phyloP scores from a whole-genome alignment of 2,329 filamentous ascomycete species.

The Talaromyces atroroseus region DNA sequence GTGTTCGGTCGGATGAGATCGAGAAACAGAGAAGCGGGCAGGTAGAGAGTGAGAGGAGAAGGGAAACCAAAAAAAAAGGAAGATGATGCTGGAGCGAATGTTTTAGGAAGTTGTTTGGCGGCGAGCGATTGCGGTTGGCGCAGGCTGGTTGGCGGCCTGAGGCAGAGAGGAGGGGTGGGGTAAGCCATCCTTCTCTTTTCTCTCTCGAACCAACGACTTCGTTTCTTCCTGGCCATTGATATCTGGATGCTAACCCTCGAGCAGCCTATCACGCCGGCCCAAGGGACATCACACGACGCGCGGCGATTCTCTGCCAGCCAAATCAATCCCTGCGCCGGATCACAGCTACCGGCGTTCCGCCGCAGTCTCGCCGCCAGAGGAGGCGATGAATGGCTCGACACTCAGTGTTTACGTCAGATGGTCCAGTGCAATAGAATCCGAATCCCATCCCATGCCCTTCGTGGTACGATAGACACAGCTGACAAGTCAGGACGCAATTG shows the following conservation, averaged over 20 bases:
- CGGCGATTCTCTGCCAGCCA: neutral
- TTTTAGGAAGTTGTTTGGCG: neutral
- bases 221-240: neutral
- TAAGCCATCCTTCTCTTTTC: neutral
- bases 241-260: neutral
- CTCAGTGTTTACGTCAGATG: constrained; percentile 5
- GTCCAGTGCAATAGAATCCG: neutral
- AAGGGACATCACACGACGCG: neutral
- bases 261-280: neutral
- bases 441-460: too few relatives aligned
- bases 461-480: too few relatives aligned
- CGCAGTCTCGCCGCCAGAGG: neutral
- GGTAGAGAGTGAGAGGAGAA: neutral
- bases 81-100: neutral
- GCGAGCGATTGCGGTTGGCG: neutral
- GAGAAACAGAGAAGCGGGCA: neutral
- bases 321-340: neutral
- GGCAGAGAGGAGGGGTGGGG: neutral
- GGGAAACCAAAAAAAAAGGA: neutral
- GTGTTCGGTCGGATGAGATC: neutral
- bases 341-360: neutral
- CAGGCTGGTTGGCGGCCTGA: neutral
- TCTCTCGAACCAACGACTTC: neutral
- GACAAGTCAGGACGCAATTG: too few relatives aligned
- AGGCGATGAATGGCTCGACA: neutral